Evolutionary conservation across 257 asterid species (phyloP), one percentile per base, ranked within the genome.

Genomic region (Nicotiana attenuata): DNA sequence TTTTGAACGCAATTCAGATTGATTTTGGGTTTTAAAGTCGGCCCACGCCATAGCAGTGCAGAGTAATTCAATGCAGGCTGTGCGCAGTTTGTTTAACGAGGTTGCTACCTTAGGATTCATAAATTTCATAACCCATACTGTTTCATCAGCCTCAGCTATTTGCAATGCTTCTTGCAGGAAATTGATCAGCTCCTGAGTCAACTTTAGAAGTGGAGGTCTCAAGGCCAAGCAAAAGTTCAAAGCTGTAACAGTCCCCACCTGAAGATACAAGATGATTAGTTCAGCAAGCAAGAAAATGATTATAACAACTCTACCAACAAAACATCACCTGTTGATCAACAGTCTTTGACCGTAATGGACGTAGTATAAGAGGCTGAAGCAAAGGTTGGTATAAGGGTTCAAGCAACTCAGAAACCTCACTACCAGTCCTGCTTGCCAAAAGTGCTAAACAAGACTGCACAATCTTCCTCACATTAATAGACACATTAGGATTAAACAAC

Each of bases 31-130:
- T 91, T 94, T 96, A 75, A 96, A 94, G 86, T 96, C 99, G n/a
- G 98, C 89, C 99, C 99, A 96, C 65, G 99, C 92, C 99, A 96
- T 96, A 86, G 99, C 98, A 84, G 99, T 96, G 89, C 99, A 96
- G 63, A 96, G 86, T 84, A 96, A 96, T 85, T 96, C 99, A 87
- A 96, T 96, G 88, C 98, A 94, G 86, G 97, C 97, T 79, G 98
- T 96, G 83, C 97, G 94, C 45, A 96, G 94, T 90, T 94, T 96
- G 89, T 92, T 92, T 91, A 94, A 91, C 73, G 98, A 96, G 52
- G 97, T 88, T 14, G 93, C 97, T 81, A 92, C 89, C 87, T 93
- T 96, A 19, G 98, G 98, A 88, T 94, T 94, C 97, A 96, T 92
- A 91, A 82, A 93, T 86, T 93, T 96, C 84, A 92, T 93, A 88